Evolutionary conservation across 805 yeast species (phyloP), one percentile per base, ranked within the genome.

Genomic region (Monosporozyma aerobia): DNA sequence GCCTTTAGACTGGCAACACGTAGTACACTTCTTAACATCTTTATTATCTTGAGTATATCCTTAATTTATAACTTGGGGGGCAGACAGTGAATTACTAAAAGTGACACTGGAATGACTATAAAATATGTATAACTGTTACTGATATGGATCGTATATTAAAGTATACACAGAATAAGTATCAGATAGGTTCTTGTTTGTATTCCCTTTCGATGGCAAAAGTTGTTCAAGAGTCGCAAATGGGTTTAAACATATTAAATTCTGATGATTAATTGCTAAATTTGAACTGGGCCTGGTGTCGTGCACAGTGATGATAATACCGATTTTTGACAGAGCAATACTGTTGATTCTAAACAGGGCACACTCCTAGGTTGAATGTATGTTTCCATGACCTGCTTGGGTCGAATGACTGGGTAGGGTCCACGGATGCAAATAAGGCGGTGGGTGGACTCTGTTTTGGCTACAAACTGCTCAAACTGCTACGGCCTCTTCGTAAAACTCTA

Each of bases 11-110:
- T 47, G 48, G 62, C 56, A 41, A 69, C 63, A 53, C 72, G 71
- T 54, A 74, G 63, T 55, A 80, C 78, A 53, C 76, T 67, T 76
- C 77, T 80, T 64, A 79, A 77, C 85, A 80, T 80, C 47, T n/a
- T 52, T 14, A 4, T 13, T 35, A 3, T 32, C 10, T 32, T 32
- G 5, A 2, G n/a, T 35, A 35, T 35, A 35, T 35, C 39, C 39
- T 35, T 35, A 35, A 35, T 19, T 39, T 16, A 39, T 39, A n/a
- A 39, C 10, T 40, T 40, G 23, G 5, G 27, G 23, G 16, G 19
- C 27, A 40, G 23, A 14, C 14, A 40, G 19, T 9, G 5, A 40
- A 40, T 5, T 40, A 40, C 19, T n/a, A 35, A 35, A 35, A 35
- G n/a, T 35, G 3, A 13, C 5, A 9, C 35, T 35, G 5, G 39